These are phyloP conservation scores for Claviceps humidiphila DNA, from an alignment of 2,329 filamentous ascomycete genomes.

Conservation along the genomic window DNA sequence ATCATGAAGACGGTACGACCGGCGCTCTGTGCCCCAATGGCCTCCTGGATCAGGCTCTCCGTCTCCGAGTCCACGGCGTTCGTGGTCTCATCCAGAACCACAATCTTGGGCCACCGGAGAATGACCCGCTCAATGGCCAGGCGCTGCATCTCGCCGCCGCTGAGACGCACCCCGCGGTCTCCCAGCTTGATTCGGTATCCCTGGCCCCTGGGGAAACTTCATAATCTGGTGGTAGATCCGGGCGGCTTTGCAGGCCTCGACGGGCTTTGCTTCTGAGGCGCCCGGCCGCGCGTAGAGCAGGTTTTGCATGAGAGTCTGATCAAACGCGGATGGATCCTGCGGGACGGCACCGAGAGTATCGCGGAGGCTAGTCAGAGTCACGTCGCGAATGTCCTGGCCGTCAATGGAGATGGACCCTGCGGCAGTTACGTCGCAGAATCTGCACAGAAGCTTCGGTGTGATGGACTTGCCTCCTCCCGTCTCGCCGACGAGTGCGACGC, in stretches of 20 bases:
- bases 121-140: slow-evolving; percentile 31
- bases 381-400: slow-evolving; percentile 44
- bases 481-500: slow-evolving; percentile 47
- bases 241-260: slow-evolving; percentile 46
- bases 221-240: slow-evolving; percentile 52
- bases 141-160: slow-evolving; percentile 37
- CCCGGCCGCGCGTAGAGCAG: slow-evolving; percentile 47
- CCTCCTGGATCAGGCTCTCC: slow-evolving; percentile 28
- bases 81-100: slow-evolving; percentile 35
- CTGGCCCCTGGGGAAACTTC: slow-evolving; percentile 32
- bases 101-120: slow-evolving; percentile 15
- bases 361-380: slow-evolving; percentile 44
- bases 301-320: slow-evolving; percentile 50
- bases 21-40: slow-evolving; percentile 30
- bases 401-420: slow-evolving; percentile 42
- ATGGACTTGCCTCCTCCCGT: slow-evolving; percentile 52
- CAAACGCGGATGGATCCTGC: slow-evolving; percentile 51
- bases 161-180: slow-evolving; percentile 34
- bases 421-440: slow-evolving; percentile 45
- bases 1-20: slow-evolving; percentile 39
- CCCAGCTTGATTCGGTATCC: slow-evolving; percentile 34
- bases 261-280: slow-evolving; percentile 47
- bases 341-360: slow-evolving; percentile 49
- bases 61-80: slow-evolving; percentile 34
- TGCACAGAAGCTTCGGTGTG: slow-evolving; percentile 44